Base-by-base conservation (phyloP, 2,329 filamentous ascomycete species). In the Phyllosticta citrichinensis region DNA sequence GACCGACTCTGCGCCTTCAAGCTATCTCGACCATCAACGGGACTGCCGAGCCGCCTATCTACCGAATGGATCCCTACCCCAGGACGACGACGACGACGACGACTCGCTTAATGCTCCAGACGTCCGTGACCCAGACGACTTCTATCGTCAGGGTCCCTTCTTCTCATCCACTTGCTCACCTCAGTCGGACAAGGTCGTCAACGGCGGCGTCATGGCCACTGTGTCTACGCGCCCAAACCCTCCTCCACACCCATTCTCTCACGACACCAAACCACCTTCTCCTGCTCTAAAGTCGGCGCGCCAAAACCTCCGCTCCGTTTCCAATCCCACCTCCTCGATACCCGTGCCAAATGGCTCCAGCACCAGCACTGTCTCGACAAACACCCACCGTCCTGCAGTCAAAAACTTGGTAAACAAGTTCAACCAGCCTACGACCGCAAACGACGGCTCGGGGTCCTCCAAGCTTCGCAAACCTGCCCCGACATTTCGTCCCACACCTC, bases 351-450 rank as follows among this genome's bases (percentile, higher is more conserved):
- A 62, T 56, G 60, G 60, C 8, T 35, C 55, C 19, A 57, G 20
- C 14, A 14, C n/a, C n/a, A 27, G 20, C 14, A 25, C 47, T 17
- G 58, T 60, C 22, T 60, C 58, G 17, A 55, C 59, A 19, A 56
- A 56, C 24, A 22, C 40, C 25, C 58, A 54, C 63, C 70, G 63
- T 61, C 69, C 69, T n/a, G 71, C 71, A 25, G 73, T 74, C 51
- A 72, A 65, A 64, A 71, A 68, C 47, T 68, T 74, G 52, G 71
- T 72, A 1, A 69, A 73, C 63, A 66, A 70, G 25, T 74, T 74
- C 63, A 71, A 73, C 62, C 70, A 70, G 20, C 11, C 58, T 11
- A 66, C 71, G 14, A 64, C 70, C 20, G 67, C 68, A 17, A 66
- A 67, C 20, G 65, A 69, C 1, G 67, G 67, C 8, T 70, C 71